Percentiles rank a stretch among this genome's conserved stretches.
Conservation (phyloP, 2,329 filamentous ascomycete genomes). For the Paramyrothecium sp. region DNA sequence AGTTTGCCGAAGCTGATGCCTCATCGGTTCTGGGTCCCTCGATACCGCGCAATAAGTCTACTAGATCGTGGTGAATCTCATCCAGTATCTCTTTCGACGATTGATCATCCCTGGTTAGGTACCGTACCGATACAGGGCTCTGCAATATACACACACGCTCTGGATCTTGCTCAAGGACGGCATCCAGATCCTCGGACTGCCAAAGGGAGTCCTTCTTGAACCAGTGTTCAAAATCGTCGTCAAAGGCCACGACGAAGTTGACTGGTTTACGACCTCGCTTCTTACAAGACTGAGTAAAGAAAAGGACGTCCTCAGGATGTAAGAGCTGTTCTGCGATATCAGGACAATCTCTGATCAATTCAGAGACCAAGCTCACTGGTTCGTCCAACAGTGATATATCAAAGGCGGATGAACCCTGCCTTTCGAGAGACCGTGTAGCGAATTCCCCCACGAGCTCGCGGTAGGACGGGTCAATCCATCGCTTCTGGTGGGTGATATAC, state of each 20-base stretch:
- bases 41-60: too few relatives aligned
- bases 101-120: conserved; percentile 17
- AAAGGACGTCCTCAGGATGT: too few relatives aligned
- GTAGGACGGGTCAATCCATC: conserved; percentile 39
- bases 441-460: too few relatives aligned
- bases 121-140: conserved; percentile 28
- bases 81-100: conserved; percentile 24
- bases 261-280: conserved; percentile 29
- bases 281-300: too few relatives aligned
- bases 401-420: too few relatives aligned
- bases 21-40: too few relatives aligned
- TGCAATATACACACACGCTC: conserved; percentile 35
- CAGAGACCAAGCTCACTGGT: too few relatives aligned
- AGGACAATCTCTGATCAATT: too few relatives aligned
- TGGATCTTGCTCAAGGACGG: conserved; percentile 29
- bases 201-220: conserved; percentile 39
- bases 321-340: too few relatives aligned
- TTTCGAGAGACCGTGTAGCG: too few relatives aligned
- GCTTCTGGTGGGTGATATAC: conserved; percentile 30
- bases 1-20: too few relatives aligned
- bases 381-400: too few relatives aligned
- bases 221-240: conserved; percentile 33
- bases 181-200: conserved; percentile 34
- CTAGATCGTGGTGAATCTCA: conserved; percentile 14
- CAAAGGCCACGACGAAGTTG: conserved; percentile 29